These are phyloP conservation scores for Paracoccidioides brasiliensis DNA, from an alignment of 2,329 filamentous ascomycete species.

Conservation along the genomic window DNA sequence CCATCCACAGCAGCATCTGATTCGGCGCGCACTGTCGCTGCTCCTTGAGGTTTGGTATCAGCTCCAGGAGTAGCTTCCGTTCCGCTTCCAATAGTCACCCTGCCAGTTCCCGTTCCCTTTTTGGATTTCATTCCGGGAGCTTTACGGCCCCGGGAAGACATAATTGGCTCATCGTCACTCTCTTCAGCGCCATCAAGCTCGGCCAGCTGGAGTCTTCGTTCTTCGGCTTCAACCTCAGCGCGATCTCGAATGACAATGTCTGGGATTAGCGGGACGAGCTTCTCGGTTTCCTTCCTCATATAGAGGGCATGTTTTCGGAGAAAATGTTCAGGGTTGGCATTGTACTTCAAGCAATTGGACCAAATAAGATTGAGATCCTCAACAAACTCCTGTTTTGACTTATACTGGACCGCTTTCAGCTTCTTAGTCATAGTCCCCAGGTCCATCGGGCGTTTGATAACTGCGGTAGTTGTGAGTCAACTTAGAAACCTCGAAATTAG, in stretches of 20 bases:
- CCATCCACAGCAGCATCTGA: conserved; percentile 64
- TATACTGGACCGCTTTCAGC: conserved; percentile 65
- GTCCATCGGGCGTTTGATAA: conserved; percentile 96
- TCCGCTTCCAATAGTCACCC: conserved; percentile 59
- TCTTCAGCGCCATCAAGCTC: conserved; percentile 77
- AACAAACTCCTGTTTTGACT: conserved; percentile 89
- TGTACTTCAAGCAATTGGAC: conserved; percentile 94
- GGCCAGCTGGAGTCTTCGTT: conserved; percentile 65
- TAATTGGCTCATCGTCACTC: conserved; percentile 94
- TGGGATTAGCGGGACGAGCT: conserved; percentile 85
- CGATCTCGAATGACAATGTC: conserved; percentile 82
- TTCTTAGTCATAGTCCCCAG: conserved; percentile 98
- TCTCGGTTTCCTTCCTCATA: conserved; percentile 96
- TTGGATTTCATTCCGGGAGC: conserved; percentile 67
- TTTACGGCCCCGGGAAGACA: conserved; percentile 88
- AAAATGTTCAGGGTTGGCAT: conserved; percentile 75
- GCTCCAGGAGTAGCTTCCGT: conserved; percentile 60
- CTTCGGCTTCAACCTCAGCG: conserved; percentile 82
- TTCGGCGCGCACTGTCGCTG: conserved; percentile 45
- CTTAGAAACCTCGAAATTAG: background rate
- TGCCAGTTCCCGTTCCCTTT: conserved; percentile 44
- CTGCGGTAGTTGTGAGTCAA: conserved; percentile 30
- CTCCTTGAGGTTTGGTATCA: conserved; percentile 34
- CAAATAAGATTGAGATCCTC: conserved; percentile 89
- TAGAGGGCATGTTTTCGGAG: conserved; percentile 85